Evolutionary conservation across 768 basidiomycete genomes (phyloP).

Genomic region (Pleurotus ostreatus): DNA sequence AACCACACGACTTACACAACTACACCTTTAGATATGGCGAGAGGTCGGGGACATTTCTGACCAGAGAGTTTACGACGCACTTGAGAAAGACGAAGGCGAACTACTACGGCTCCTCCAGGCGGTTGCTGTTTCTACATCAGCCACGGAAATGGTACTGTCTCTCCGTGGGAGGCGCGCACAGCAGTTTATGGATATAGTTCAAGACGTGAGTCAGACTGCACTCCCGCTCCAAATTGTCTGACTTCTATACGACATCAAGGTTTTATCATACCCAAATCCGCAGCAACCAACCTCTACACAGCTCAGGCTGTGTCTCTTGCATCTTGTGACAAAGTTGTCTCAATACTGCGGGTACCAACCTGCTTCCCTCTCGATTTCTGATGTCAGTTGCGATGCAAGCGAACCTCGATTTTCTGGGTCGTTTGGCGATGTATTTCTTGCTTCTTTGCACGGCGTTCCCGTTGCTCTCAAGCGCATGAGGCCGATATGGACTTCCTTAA

Average conservation of each 20-base stretch:
- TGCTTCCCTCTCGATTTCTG: background rate
- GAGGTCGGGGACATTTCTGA: background rate
- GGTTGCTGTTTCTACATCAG: background rate
- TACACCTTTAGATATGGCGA: background rate
- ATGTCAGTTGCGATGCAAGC: background rate
- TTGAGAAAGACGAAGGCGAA: background rate
- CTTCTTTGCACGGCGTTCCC: background rate
- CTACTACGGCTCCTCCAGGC: background rate
- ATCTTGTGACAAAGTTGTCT: background rate
- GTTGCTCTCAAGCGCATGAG: conserved; percentile 4
- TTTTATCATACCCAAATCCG: background rate
- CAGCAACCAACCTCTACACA: background rate
- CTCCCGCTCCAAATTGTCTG: no score
- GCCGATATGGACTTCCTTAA: background rate
- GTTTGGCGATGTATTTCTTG: background rate
- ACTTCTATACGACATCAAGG: no score
- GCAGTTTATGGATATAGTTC: background rate
- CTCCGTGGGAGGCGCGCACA: background rate
- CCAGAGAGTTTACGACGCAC: background rate
- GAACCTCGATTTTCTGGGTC: background rate
- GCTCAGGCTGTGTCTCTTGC: background rate
- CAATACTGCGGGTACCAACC: background rate
- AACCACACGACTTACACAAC: background rate
- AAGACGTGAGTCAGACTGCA: background rate
- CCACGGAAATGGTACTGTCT: background rate